Evolutionary conservation across 2,329 filamentous ascomycete species (phyloP).

Genomic region (Elsinoe batatas): DNA sequence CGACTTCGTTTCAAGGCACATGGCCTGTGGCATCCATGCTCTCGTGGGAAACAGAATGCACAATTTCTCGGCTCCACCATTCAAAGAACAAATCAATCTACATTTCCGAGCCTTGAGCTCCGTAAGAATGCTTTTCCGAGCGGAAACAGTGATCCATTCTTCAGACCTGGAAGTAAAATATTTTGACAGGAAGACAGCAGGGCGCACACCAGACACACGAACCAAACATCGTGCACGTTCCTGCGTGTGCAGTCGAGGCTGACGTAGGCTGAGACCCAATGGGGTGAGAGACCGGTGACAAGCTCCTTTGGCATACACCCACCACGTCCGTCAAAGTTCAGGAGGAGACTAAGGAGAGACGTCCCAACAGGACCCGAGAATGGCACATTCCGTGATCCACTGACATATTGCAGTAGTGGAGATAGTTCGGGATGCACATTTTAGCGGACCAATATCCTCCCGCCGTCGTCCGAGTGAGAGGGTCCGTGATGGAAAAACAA

Average conservation of each 20-base stretch:
- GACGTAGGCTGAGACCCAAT: slow-evolving; percentile 4
- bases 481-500: neutral
- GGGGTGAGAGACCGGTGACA: neutral
- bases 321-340: no score
- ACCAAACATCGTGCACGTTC: neutral
- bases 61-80: neutral
- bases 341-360: no score
- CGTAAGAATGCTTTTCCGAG: neutral
- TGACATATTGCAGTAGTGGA: no score
- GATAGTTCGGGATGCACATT: no score
- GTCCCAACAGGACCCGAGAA: no score
- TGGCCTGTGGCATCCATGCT: neutral
- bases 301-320: neutral
- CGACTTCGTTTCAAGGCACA: neutral
- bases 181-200: no score
- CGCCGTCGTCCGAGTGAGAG: neutral
- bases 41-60: no score
- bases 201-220: neutral
- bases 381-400: no score
- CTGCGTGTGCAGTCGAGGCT: neutral
- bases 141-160: neutral
- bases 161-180: no score
- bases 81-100: neutral
- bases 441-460: no score
- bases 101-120: neutral